Evolutionary conservation across 2,329 filamentous ascomycete species (phyloP).

Genomic region (Fusarium mexicanum): DNA sequence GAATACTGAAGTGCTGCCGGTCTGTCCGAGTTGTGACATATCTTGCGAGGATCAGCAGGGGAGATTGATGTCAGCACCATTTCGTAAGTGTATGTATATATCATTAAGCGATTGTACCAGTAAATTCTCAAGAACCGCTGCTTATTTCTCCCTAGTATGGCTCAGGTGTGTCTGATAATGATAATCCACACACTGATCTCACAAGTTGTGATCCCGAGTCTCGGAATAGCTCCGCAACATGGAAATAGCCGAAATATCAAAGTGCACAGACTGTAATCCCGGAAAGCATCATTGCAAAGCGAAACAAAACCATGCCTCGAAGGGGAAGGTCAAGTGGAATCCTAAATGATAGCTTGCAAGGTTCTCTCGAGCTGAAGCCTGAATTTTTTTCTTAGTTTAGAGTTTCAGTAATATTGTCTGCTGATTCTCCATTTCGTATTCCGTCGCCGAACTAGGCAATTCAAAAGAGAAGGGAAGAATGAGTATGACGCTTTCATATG

Average conservation of each 20-base stretch:
- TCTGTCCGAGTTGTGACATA: conserved; percentile 17
- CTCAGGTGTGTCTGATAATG: background rate
- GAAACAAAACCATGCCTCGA: background rate
- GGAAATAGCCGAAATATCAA: conserved; percentile 9
- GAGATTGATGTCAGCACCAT: background rate
- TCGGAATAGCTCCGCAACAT: background rate
- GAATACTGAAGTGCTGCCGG: conserved; percentile 40
- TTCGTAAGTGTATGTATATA: background rate
- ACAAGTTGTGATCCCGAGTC: background rate
- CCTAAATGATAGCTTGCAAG: background rate
- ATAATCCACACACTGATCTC: background rate
- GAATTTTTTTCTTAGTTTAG: background rate
- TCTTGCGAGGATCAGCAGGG: background rate
- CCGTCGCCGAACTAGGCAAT: background rate
- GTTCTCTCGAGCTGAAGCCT: conserved; percentile 9
- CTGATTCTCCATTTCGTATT: background rate
- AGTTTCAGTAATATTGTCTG: conserved; percentile 4
- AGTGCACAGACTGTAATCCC: conserved; percentile 6
- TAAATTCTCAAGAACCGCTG: background rate
- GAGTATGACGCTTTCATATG: background rate
- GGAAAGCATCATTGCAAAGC: conserved; percentile 9
- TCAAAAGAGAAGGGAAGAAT: background rate
- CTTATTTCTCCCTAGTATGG: background rate
- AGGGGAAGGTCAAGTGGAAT: conserved; percentile 3
- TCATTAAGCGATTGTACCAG: background rate